Evolutionary conservation across 768 basidiomycete genomes (phyloP).

Genomic region (Boletellus sp.): DNA sequence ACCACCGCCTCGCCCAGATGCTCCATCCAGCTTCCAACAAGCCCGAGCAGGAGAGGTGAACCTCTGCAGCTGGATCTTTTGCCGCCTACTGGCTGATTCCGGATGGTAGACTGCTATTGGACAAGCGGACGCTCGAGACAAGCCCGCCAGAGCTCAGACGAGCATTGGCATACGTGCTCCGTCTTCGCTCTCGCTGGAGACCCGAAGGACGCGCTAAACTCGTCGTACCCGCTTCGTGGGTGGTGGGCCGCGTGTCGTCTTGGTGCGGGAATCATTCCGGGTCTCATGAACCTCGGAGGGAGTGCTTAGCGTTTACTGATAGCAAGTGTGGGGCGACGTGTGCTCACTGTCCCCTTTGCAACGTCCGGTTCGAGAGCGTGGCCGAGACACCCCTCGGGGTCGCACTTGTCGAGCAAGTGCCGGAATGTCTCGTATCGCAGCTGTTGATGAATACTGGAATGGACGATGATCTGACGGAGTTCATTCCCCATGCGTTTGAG

Average conservation of each 20-base stretch:
- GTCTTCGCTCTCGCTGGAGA: conserved; percentile 23
- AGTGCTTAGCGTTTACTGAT: conserved; percentile 1
- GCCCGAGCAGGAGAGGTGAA: conserved; percentile 8
- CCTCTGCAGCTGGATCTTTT: not conserved
- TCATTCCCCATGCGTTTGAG: conserved; percentile 15
- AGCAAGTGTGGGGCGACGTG: conserved; percentile 1
- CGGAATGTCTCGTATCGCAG: conserved; percentile 11
- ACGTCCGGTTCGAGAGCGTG: conserved; percentile 15
- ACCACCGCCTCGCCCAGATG: conserved; percentile 4
- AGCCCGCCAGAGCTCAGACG: conserved; percentile 16
- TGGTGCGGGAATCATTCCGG: not conserved
- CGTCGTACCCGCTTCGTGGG: conserved; percentile 23
- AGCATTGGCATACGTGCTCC: conserved; percentile 18
- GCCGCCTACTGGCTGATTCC: not conserved
- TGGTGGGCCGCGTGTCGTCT: conserved; percentile 13
- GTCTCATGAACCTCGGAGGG: conserved; percentile 6
- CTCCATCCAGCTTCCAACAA: not conserved
- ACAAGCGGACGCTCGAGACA: conserved; percentile 9
- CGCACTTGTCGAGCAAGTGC: conserved; percentile 3
- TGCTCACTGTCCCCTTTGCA: conserved; percentile 13
- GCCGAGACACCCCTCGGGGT: not conserved
- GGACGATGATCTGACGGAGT: not conserved
- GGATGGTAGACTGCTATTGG: conserved; percentile 7
- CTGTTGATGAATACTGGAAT: conserved; percentile 3
- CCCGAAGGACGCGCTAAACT: conserved; percentile 15